A percentile compares a stretch with the other conserved stretches of the same genome.
phyloP scores from a whole-genome alignment of 345 rosid genomes.

The Syzygium oleosum region DNA sequence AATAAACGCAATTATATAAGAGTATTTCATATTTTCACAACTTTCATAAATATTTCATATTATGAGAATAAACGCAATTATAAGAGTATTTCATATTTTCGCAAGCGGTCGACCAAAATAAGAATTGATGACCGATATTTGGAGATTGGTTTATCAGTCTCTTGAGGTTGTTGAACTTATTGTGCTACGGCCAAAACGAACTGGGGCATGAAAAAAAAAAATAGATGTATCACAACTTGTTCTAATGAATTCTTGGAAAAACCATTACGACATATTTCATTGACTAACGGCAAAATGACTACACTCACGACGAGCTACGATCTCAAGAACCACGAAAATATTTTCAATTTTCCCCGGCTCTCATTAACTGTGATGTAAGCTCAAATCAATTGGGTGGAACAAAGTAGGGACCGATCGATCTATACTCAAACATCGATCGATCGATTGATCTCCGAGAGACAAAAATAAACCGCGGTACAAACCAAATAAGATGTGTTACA shows the following conservation, averaged over 20 bases:
- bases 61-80: no score
- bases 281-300: neutral
- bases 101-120: neutral
- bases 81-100: no score
- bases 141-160: neutral
- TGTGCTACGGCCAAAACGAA: neutral
- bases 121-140: neutral
- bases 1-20: no score
- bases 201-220: neutral
- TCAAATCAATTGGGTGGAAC: neutral
- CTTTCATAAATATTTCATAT: no score
- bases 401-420: neutral
- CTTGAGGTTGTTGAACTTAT: neutral
- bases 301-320: neutral
- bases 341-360: neutral
- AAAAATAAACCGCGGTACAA: no score
- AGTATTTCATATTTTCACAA: no score
- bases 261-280: neutral
- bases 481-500: neutral
- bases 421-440: no score
- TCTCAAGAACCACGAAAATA: neutral
- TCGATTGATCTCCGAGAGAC: no score
- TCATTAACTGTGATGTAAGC: neutral
- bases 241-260: no score
- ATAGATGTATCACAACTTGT: no score